phyloP scores from a whole-genome alignment of 2,329 filamentous ascomycete genomes.

The Mycosphaerella sp. region DNA sequence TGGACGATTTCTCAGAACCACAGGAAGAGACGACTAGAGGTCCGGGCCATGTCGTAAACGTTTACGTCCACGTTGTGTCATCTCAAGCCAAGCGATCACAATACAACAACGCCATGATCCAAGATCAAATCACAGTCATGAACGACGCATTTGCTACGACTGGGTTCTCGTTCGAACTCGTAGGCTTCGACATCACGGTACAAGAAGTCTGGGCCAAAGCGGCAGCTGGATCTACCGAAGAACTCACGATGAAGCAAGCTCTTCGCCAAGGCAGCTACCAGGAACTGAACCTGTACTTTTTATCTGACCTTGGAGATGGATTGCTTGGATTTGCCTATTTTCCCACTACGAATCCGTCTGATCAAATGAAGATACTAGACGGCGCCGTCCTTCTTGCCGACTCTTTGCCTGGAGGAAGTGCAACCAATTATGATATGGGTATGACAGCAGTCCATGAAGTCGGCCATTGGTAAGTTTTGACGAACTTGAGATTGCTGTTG shows the following conservation, averaged over 20 bases:
- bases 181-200: conserved; percentile 43
- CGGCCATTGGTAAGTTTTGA: background rate
- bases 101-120: conserved; percentile 36
- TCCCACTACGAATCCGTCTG: conserved; percentile 36
- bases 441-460: conserved; percentile 8
- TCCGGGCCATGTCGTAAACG: conserved; percentile 2
- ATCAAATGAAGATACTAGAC: conserved; percentile 38
- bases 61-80: conserved; percentile 39
- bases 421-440: conserved; percentile 40
- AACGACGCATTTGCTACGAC: conserved; percentile 41
- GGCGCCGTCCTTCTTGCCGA: conserved; percentile 49
- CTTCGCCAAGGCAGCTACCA: conserved; percentile 48
- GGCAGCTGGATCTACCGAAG: conserved; percentile 40
- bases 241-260: conserved; percentile 43
- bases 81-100: conserved; percentile 29
- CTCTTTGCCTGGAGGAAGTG: conserved; percentile 46
- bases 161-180: conserved; percentile 44
- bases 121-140: conserved; percentile 31
- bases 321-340: conserved; percentile 10
- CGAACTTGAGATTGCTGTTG: background rate
- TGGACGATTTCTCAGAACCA: conserved; percentile 3
- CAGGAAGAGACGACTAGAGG: background rate
- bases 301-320: conserved; percentile 41
- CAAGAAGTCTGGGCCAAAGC: conserved; percentile 48
- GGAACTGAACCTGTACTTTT: conserved; percentile 52